Conservation (phyloP, 805 yeast genomes). For the Phaffomyces opuntiae region DNA sequence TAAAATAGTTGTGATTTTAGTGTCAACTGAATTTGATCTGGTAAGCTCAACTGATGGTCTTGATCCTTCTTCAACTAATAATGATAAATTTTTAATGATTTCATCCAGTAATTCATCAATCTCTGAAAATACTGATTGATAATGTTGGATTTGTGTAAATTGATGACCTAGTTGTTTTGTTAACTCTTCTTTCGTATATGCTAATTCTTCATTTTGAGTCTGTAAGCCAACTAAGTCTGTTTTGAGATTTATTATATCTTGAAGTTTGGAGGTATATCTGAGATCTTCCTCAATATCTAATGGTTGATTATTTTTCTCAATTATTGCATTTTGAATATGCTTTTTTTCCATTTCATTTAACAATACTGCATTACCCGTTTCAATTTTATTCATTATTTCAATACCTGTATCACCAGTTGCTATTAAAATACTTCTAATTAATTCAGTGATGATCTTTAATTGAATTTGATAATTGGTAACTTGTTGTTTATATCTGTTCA, state of each 20-base stretch:
- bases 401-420: constrained; percentile 16
- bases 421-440: constrained; percentile 16
- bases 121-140: constrained; percentile 2
- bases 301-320: constrained; percentile 6
- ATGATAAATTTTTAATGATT: constrained; percentile 8
- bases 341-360: constrained; percentile 10
- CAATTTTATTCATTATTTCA: constrained; percentile 17
- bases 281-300: constrained; percentile 1
- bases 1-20: constrained; percentile 15
- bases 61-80: constrained; percentile 13
- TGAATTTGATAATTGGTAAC: constrained; percentile 35
- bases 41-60: constrained; percentile 16
- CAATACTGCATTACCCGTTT: constrained; percentile 16
- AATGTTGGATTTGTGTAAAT: constrained; percentile 1
- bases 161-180: constrained; percentile 11
- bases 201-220: constrained; percentile 17
- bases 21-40: constrained; percentile 16
- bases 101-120: constrained; percentile 14
- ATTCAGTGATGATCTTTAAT: constrained; percentile 27
- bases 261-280: constrained; percentile 14
- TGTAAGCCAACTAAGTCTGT: constrained; percentile 21
- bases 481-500: constrained; percentile 33
- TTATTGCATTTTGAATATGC: constrained; percentile 12
- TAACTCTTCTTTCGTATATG: constrained; percentile 16
- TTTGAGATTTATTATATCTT: constrained; percentile 22